Evolutionary conservation across 148 eudicot genomes (phyloP).

Genomic region (Fagopyrum tataricum): DNA sequence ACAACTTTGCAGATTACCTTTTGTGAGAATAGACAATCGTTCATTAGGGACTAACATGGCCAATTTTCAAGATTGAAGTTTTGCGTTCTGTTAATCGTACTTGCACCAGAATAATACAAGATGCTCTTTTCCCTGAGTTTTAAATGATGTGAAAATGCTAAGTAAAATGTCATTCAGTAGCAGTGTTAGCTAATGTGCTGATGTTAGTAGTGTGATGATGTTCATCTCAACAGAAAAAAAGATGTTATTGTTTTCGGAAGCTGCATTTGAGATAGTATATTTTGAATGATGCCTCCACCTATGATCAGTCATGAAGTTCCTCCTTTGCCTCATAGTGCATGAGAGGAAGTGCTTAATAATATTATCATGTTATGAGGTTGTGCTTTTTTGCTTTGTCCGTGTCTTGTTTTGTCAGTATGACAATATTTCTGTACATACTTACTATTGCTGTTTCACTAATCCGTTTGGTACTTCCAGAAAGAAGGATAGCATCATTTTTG

Average conservation of each 20-base stretch:
- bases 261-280: not conserved
- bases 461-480: slow-evolving; percentile 51
- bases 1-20: not conserved
- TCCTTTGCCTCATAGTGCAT: not conserved
- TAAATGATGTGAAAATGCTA: not conserved
- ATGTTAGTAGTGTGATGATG: not conserved
- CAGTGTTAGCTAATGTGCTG: not conserved
- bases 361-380: not conserved
- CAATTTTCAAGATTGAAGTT: not conserved
- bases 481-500: slow-evolving; percentile 79
- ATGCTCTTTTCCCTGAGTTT: not conserved
- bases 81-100: not conserved
- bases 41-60: not conserved
- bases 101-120: not conserved
- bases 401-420: not conserved
- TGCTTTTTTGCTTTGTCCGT: not conserved
- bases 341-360: not conserved
- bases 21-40: not conserved
- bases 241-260: not conserved
- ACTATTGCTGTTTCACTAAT: slow-evolving; percentile 11
- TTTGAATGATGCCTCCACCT: not conserved
- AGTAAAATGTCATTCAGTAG: not conserved
- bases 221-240: not conserved
- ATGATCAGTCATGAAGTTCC: not conserved
- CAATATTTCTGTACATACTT: not conserved